Conservation (phyloP, 2,329 filamentous ascomycete genomes). For the Bipolaris bicolor region DNA sequence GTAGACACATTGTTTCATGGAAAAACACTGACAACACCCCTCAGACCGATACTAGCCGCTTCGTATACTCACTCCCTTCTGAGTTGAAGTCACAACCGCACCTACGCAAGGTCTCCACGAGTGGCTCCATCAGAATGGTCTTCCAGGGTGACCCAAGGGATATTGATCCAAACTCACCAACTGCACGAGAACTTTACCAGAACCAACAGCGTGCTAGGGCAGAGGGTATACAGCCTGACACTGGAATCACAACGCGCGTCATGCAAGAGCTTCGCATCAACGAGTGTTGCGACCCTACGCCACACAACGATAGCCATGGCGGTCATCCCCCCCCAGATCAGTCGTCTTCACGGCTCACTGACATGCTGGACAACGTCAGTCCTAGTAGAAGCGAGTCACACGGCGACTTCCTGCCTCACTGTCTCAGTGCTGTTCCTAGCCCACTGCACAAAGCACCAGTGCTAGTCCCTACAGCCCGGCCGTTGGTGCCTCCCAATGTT, state of each 20-base stretch:
- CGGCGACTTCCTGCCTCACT: slow-evolving; percentile 27
- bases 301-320: slow-evolving; percentile 1
- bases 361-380: slow-evolving; percentile 34
- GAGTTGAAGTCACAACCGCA: slow-evolving; percentile 10
- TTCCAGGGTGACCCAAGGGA: slow-evolving; percentile 34
- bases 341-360: slow-evolving; percentile 36
- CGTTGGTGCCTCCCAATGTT: slow-evolving; percentile 3
- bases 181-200: slow-evolving; percentile 12
- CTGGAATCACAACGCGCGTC: slow-evolving; percentile 19
- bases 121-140: slow-evolving; percentile 32
- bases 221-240: slow-evolving; percentile 7
- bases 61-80: slow-evolving; percentile 29
- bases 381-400: slow-evolving; percentile 23
- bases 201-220: slow-evolving; percentile 6
- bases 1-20: not conserved
- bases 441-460: slow-evolving; percentile 31
- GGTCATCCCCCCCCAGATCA: slow-evolving; percentile 24
- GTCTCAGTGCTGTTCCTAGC: slow-evolving; percentile 41
- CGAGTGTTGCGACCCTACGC: slow-evolving; percentile 6
- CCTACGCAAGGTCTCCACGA: slow-evolving; percentile 19
- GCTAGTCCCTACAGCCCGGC: slow-evolving; percentile 10
- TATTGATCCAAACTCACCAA: slow-evolving; percentile 26
- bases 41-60: slow-evolving; percentile 34
- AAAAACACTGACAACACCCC: slow-evolving; percentile 15
- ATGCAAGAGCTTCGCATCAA: slow-evolving; percentile 30